phyloP scores from a whole-genome alignment of 805 yeast genomes.

The Suhomyces faveliae region DNA sequence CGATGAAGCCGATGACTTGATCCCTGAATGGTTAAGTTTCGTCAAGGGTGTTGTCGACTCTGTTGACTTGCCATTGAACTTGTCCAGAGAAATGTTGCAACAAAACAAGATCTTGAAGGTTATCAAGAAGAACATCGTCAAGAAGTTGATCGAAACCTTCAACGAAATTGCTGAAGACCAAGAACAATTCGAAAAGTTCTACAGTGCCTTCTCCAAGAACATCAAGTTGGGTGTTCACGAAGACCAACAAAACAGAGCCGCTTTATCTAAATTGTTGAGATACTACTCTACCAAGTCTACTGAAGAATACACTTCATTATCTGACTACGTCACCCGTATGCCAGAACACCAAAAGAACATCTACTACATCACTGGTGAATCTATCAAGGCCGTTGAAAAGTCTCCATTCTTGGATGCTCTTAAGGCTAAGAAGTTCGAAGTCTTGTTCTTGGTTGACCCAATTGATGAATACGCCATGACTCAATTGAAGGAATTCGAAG shows the following conservation, averaged over 20 bases:
- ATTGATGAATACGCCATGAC: constrained; percentile 99
- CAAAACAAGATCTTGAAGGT: constrained; percentile 99
- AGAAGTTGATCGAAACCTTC: constrained; percentile 97
- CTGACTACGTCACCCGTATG: constrained; percentile 99
- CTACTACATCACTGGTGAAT: constrained; percentile 99
- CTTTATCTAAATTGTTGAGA: constrained; percentile 94
- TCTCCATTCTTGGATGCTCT: constrained; percentile 99
- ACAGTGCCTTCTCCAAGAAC: constrained; percentile 97
- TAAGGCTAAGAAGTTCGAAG: constrained; percentile 98
- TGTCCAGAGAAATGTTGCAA: constrained; percentile 99
- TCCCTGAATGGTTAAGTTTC: constrained; percentile 98
- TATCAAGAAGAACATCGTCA: constrained; percentile 97
- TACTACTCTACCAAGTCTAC: constrained; percentile 93
- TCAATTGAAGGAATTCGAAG: constrained; percentile 98
- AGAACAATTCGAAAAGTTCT: constrained; percentile 98
- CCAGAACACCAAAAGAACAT: constrained; percentile 99
- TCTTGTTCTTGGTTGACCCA: constrained; percentile 96
- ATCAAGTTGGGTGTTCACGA: constrained; percentile 98
- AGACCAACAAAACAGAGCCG: constrained; percentile 95
- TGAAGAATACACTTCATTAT: constrained; percentile 90
- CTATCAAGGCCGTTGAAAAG: constrained; percentile 94
- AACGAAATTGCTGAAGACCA: constrained; percentile 98
- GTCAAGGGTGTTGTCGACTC: constrained; percentile 99
- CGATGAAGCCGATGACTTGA: constrained; percentile 98
- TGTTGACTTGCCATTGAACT: constrained; percentile 98